A percentile compares a stretch with the other conserved stretches of the same genome.
These are phyloP conservation scores for Shiraia sp. DNA, from an alignment of 2,329 filamentous ascomycete genomes.

Conservation along the genomic window DNA sequence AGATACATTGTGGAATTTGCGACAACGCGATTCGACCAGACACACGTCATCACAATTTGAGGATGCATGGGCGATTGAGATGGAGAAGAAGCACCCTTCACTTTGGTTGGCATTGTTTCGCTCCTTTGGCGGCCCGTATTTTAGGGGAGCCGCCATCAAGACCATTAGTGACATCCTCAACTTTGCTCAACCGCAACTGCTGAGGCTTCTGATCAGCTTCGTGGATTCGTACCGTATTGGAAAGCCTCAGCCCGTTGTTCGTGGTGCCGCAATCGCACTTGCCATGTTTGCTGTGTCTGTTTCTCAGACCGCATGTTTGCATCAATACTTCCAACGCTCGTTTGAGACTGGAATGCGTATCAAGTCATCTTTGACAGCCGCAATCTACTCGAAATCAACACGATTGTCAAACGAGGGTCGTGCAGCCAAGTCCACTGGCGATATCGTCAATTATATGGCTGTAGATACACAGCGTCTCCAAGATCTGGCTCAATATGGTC, in stretches of 20 bases:
- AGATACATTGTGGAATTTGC: slow-evolving; percentile 92
- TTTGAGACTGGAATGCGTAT: slow-evolving; percentile 98
- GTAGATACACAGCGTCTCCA: slow-evolving; percentile 95
- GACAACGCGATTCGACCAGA: slow-evolving; percentile 77
- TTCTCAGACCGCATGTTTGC: slow-evolving; percentile 84
- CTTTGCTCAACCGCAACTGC: slow-evolving; percentile 88
- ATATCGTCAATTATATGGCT: slow-evolving; percentile 99
- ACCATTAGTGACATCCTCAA: slow-evolving; percentile 81
- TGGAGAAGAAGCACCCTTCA: slow-evolving; percentile 73
- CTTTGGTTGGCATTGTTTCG: slow-evolving; percentile 85
- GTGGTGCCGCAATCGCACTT: slow-evolving; percentile 84
- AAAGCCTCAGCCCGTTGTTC: slow-evolving; percentile 73
- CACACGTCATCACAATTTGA: slow-evolving; percentile 72
- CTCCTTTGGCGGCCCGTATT: slow-evolving; percentile 84
- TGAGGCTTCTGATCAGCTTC: slow-evolving; percentile 82
- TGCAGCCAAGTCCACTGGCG: slow-evolving; percentile 85
- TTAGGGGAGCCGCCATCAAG: slow-evolving; percentile 83
- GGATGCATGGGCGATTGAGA: slow-evolving; percentile 74
- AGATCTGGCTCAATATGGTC: slow-evolving; percentile 92
- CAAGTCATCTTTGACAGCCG: slow-evolving; percentile 84
- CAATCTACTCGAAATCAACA: slow-evolving; percentile 91
- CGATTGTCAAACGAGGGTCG: slow-evolving; percentile 91
- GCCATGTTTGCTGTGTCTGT: slow-evolving; percentile 90
- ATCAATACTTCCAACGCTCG: slow-evolving; percentile 95
- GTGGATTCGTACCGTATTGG: slow-evolving; percentile 73